A percentile compares a stretch with the other conserved stretches of the same genome.
Conservation (phyloP, 495 filamentous ascomycete species). For the Xylaria acuta region DNA sequence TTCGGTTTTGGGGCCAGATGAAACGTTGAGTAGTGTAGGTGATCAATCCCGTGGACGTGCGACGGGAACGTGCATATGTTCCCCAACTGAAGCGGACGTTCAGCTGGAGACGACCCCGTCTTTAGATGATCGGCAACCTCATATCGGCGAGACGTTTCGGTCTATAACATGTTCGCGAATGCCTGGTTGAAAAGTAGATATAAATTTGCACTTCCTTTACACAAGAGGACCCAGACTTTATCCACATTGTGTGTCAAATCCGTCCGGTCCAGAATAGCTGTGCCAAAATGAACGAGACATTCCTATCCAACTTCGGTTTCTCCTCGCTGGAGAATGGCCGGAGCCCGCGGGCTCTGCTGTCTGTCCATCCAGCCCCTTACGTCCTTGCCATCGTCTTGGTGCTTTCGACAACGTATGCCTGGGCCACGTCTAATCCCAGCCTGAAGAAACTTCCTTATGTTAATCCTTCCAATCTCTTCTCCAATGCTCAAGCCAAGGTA, state of each 20-base stretch:
- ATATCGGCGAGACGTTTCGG: neutral
- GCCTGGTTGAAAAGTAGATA: neutral
- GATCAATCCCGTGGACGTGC: neutral
- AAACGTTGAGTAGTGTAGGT: neutral
- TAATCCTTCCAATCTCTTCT: conserved; percentile 27
- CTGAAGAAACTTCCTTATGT: conserved; percentile 27
- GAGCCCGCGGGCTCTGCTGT: neutral
- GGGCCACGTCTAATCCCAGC: conserved; percentile 12
- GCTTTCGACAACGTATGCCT: conserved; percentile 21
- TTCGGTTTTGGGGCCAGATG: neutral
- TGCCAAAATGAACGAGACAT: conserved; percentile 24
- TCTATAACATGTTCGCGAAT: neutral
- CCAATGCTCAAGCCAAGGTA: conserved; percentile 23
- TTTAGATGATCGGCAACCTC: neutral
- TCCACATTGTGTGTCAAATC: neutral
- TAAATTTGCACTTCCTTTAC: neutral
- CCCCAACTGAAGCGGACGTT: neutral
- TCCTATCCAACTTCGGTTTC: neutral
- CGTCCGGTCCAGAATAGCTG: neutral
- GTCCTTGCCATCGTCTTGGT: conserved; percentile 23
- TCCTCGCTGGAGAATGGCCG: neutral
- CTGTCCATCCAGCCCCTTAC: neutral
- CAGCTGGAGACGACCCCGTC: neutral
- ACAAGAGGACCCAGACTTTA: neutral
- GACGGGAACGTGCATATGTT: neutral